Base-by-base conservation (phyloP, 495 filamentous ascomycete species). In the Parachaetomium inaequale region DNA sequence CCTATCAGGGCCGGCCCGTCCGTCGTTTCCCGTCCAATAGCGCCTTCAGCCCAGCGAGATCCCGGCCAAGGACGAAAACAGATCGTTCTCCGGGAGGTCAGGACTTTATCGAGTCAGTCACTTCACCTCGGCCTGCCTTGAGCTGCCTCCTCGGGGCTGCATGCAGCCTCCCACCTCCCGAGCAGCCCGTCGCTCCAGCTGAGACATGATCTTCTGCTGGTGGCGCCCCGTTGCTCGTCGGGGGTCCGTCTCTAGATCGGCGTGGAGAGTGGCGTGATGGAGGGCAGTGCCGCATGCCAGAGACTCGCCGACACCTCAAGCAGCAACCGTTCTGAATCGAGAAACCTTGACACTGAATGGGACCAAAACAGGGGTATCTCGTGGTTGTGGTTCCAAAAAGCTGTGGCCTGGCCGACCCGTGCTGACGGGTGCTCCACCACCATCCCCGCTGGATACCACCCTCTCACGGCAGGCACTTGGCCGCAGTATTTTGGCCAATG, bases 401-500 rank as follows among this genome's bases (percentile, higher is more conserved):
- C 28, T 50, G 51, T 62, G 43, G 42, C 45, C 60, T 31, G 19
- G 32, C 43, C 31, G 34, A 54, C 43, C 34, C 38, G 55, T 54
- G 56, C 56, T 52, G 45, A 43, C 26, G 61, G 52, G 19, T 52
- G 17, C 58, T 61, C 58, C 58, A 61, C 38, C 26, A 49, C 5
- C 12, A 11, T 4, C 23, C 34, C 55, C 25, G n/a, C 40, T 12
- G 28, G 19, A 43, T 50, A 11, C 46, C 36, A 45, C 61, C 52
- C 60, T 62, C 53, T 15, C 31, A 26, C 42, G 28, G 21, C 55
- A 50, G 12, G 46, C 28, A 31, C 51, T 64, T 43, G 58, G 57
- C 38, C 26, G 38, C 47, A 40, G 63, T 61, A 65, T 58, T 46
- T 36, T 58, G 53, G 53, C 63, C 63, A 65, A 65, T 65, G 31